These are phyloP conservation scores for Apostasia shenzhenica DNA, from an alignment of 106 monocot species.

Conservation along the genomic window DNA sequence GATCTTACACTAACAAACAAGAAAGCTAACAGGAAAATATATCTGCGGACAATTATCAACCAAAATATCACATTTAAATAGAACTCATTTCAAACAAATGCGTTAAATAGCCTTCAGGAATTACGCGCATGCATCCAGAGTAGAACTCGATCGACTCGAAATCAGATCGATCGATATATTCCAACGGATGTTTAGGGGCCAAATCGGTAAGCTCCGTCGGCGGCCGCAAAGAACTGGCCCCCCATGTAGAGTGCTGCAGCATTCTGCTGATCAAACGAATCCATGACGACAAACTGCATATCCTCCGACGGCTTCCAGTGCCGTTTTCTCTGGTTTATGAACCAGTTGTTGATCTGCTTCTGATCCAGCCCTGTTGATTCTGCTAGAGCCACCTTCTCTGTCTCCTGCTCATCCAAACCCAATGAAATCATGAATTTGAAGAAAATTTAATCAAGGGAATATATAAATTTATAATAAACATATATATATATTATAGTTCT, in stretches of 20 bases:
- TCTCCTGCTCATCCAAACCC: constrained; percentile 10
- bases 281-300: constrained; percentile 25
- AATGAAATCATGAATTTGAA: not conserved
- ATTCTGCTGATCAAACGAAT: constrained; percentile 20
- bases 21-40: too few species aligned
- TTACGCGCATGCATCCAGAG: too few species aligned
- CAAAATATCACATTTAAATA: too few species aligned
- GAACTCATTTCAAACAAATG: too few species aligned
- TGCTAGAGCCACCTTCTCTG: constrained; percentile 23
- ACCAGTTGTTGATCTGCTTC: constrained; percentile 38
- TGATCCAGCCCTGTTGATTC: constrained; percentile 29
- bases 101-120: too few species aligned
- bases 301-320: constrained; percentile 38
- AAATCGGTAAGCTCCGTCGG: constrained; percentile 14
- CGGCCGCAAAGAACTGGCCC: constrained; percentile 17
- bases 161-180: too few species aligned
- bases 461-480: too few species aligned
- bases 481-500: too few species aligned
- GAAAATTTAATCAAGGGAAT: too few species aligned
- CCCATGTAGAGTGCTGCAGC: constrained; percentile 22
- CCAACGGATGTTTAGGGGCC: constrained; percentile 3
- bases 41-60: too few species aligned
- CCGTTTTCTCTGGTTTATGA: constrained; percentile 32
- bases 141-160: too few species aligned
- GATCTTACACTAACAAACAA: too few species aligned